Conservation (phyloP, 768 basidiomycete genomes). For the Tylopilus plumbeoviolaceoides region DNA sequence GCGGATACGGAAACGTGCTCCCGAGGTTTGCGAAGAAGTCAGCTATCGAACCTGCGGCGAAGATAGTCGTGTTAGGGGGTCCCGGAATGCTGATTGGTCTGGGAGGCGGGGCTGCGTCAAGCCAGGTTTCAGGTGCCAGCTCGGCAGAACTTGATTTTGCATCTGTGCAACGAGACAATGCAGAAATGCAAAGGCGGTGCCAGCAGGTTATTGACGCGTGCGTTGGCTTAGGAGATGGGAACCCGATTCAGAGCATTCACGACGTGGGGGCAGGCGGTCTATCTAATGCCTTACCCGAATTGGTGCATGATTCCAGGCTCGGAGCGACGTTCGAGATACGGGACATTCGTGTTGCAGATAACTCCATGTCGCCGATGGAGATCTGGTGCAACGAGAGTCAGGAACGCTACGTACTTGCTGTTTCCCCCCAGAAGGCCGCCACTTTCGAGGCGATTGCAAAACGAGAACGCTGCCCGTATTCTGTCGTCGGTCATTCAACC, state of each 20-base stretch:
- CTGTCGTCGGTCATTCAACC: conserved; percentile 86
- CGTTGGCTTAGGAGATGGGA: conserved; percentile 51
- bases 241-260: conserved; percentile 93
- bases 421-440: conserved; percentile 57
- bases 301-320: conserved; percentile 93
- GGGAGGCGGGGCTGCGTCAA: conserved; percentile 95
- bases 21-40: conserved; percentile 78
- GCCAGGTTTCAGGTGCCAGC: conserved; percentile 85
- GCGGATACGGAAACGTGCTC: conserved; percentile 92
- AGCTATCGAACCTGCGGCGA: conserved; percentile 73
- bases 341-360: conserved; percentile 87
- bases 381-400: conserved; percentile 99
- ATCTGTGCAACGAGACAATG: conserved; percentile 95
- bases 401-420: conserved; percentile 94
- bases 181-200: conserved; percentile 96
- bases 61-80: conserved; percentile 90
- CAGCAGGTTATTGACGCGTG: conserved; percentile 98
- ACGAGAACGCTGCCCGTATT: conserved; percentile 92
- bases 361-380: conserved; percentile 97
- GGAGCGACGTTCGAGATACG: conserved; percentile 93
- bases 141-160: conserved; percentile 96
- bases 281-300: conserved; percentile 93
- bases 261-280: conserved; percentile 97
- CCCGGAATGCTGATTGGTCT: conserved; percentile 96
- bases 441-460: conserved; percentile 74